phyloP scores from a whole-genome alignment of 108 stramenopile species.

The Fragilariopsis cylindrus region DNA sequence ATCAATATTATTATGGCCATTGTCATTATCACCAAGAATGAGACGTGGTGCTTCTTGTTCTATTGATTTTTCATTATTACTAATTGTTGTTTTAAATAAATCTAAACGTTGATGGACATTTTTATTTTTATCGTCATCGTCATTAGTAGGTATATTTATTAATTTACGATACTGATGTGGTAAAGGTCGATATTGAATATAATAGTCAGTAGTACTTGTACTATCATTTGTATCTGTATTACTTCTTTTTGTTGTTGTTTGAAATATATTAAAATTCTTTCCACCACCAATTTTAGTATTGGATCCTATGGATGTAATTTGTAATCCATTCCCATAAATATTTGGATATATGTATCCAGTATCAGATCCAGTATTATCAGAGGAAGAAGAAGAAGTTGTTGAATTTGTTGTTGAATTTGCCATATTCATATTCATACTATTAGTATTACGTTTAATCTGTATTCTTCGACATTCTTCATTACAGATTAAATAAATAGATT shows the following conservation, averaged over 20 bases:
- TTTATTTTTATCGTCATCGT: too few species aligned
- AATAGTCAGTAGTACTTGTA: not conserved
- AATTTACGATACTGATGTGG: not conserved
- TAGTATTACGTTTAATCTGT: not conserved
- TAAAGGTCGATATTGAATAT: not conserved
- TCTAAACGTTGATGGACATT: too few species aligned
- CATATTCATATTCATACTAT: not conserved
- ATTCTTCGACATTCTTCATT: not conserved
- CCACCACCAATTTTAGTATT: not conserved
- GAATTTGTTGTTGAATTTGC: not conserved
- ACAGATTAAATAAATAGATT: not conserved
- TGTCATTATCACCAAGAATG: not conserved
- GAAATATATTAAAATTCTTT: constrained; percentile 13
- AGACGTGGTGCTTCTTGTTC: not conserved
- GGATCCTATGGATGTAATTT: not conserved
- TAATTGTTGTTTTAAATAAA: not conserved
- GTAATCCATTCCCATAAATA: constrained; percentile 6
- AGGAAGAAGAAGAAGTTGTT: not conserved
- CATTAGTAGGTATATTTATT: too few species aligned
- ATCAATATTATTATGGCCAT: not conserved
- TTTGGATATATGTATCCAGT: constrained; percentile 4
- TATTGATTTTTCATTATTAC: not conserved
- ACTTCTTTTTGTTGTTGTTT: not conserved
- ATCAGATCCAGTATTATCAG: not conserved
- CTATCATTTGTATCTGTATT: too few species aligned